Conservation (phyloP, 139 green algal species). For the Prasinococcaceae sp. region DNA sequence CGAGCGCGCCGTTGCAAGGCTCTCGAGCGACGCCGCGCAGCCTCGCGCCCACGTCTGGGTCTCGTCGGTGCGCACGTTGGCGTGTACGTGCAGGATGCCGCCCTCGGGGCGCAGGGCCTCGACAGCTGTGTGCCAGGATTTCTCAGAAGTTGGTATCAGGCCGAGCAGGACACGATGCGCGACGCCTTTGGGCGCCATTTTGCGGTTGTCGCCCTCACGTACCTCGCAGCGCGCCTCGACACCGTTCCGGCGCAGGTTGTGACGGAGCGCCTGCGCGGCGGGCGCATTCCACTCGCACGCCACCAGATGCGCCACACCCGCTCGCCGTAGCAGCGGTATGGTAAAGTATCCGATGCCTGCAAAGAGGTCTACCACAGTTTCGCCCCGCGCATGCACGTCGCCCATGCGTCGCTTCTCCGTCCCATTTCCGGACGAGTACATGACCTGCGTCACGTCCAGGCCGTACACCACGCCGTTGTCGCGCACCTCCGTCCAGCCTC, state of each 20-base stretch:
- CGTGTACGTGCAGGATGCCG: conserved; percentile 57
- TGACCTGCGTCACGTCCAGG: conserved; percentile 58
- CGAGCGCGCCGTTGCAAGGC: neutral
- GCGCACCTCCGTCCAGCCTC: conserved; percentile 48
- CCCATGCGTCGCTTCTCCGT: conserved; percentile 54
- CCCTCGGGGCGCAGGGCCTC: conserved; percentile 30
- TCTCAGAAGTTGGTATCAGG: conserved; percentile 41
- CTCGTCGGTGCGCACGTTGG: conserved; percentile 44
- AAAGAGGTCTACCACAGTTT: conserved; percentile 59
- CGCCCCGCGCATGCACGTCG: conserved; percentile 18
- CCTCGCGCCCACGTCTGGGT: conserved; percentile 23
- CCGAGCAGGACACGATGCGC: conserved; percentile 56
- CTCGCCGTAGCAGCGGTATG: conserved; percentile 41
- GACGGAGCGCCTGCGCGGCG: conserved; percentile 33
- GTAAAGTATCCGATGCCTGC: conserved; percentile 70
- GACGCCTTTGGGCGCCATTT: conserved; percentile 33
- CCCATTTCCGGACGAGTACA: conserved; percentile 57
- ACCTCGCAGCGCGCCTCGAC: conserved; percentile 37
- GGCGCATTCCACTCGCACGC: conserved; percentile 68
- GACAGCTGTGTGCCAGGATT: conserved; percentile 43
- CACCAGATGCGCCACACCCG: conserved; percentile 33
- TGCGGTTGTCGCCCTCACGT: conserved; percentile 39
- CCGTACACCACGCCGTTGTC: conserved; percentile 44
- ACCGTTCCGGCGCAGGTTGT: conserved; percentile 37
- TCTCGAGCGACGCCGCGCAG: conserved; percentile 8